These are phyloP conservation scores for Heritiera littoralis DNA, from an alignment of 345 rosid genomes.

Conservation along the genomic window DNA sequence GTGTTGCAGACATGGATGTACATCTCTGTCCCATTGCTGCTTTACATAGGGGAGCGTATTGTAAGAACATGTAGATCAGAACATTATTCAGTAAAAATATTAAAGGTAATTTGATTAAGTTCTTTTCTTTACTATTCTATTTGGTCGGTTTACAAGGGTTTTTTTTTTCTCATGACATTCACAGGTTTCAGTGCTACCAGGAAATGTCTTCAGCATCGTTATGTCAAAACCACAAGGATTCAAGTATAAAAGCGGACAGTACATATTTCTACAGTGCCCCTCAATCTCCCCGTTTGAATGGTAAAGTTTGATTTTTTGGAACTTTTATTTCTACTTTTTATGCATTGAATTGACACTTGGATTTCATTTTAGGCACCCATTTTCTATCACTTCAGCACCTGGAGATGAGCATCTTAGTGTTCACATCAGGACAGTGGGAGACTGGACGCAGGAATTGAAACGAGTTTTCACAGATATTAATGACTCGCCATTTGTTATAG, in stretches of 20 bases:
- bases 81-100: slow-evolving; percentile 64
- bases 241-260: slow-evolving; percentile 93
- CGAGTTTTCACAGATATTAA: slow-evolving; percentile 57
- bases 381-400: slow-evolving; percentile 94
- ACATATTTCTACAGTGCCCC: slow-evolving; percentile 88
- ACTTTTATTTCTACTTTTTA: background rate
- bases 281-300: slow-evolving; percentile 82
- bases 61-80: slow-evolving; percentile 77
- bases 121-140: background rate
- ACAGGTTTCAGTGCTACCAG: slow-evolving; percentile 86
- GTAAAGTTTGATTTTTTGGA: slow-evolving; percentile 39
- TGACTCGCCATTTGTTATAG: slow-evolving; percentile 55
- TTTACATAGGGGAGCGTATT: slow-evolving; percentile 73
- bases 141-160: background rate
- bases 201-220: slow-evolving; percentile 74
- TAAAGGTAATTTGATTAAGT: slow-evolving; percentile 52
- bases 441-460: slow-evolving; percentile 89
- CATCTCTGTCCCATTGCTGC: slow-evolving; percentile 69
- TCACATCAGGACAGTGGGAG: slow-evolving; percentile 88
- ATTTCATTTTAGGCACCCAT: slow-evolving; percentile 70
- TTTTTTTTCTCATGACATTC: slow-evolving; percentile 14
- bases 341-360: background rate
- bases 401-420: slow-evolving; percentile 83
- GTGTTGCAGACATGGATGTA: slow-evolving; percentile 94
- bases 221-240: slow-evolving; percentile 94